Conservation (phyloP, 2,329 filamentous ascomycete genomes). For the Aspergillus sp. region DNA sequence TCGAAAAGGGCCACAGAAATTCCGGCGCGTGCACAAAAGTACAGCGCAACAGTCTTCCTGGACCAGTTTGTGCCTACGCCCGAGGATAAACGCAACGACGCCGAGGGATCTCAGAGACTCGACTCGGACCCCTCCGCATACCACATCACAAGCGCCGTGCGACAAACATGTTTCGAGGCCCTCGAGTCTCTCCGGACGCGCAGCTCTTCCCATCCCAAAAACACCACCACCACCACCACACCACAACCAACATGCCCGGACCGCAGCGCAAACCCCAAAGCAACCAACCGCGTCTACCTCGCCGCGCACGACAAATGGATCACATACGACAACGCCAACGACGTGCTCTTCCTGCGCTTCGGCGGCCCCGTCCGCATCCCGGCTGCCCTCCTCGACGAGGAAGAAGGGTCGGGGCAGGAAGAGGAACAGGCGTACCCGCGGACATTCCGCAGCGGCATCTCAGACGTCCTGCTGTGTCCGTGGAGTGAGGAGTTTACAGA, state of each 20-base stretch:
- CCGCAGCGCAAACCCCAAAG: background rate
- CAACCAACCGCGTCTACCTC: background rate
- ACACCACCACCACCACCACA: too few relatives aligned
- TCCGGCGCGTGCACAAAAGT: background rate
- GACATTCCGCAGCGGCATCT: background rate
- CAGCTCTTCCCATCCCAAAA: too few relatives aligned
- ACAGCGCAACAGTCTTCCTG: background rate
- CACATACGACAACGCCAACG: background rate
- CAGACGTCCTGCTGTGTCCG: background rate
- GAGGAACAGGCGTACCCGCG: background rate
- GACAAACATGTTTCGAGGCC: constrained; percentile 1
- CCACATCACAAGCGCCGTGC: background rate
- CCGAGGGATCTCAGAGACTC: background rate
- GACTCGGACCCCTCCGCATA: constrained; percentile 1
- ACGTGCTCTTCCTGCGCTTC: constrained; percentile 1
- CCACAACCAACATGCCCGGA: background rate
- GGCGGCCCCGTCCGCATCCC: background rate
- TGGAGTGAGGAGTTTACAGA: background rate
- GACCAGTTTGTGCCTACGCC: background rate
- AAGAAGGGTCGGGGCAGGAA: background rate
- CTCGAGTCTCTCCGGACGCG: background rate
- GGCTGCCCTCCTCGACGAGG: background rate
- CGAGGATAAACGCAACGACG: background rate
- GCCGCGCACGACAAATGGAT: background rate
- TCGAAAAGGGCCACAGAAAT: background rate